Evolutionary conservation across 768 basidiomycete genomes (phyloP), one percentile per base, ranked within the genome.

Genomic region (Mycena crocata): DNA sequence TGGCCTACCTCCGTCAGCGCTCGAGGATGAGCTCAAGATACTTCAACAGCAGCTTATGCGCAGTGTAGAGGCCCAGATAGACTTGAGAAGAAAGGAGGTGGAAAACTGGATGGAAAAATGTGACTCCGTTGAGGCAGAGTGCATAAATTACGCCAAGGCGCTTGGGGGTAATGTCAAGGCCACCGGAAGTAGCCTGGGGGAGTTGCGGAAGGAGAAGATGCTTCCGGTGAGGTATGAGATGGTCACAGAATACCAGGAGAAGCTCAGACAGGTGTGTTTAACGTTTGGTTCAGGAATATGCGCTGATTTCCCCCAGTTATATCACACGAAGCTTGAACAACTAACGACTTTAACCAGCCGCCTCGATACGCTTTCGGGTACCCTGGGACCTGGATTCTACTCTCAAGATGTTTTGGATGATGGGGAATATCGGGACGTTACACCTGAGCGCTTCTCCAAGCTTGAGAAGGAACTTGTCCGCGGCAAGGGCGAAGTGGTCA

Each of bases 401-500:
- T 57, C 83, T 0, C 71, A 74, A 13, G 92, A 94, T 63, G 78
- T 90, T 19, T 71, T 89, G 21, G 85, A 86, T 64, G 67, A 80
- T 5, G 67, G 71, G 45, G 80, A 85, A 7, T 84, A 87, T 72
- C 83, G 86, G 26, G 92, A 96, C 71, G 92, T 95, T 19, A 90
- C 89, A 14, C 90, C 92, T 0, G 94, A 95, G 69, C 86, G 92
- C 15, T 93, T 96, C 73, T 84, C 88, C 49, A 90, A 83, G 71
- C 81, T 96, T 7, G 93, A 96, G 82, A 91, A 93, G 75, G 94
- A 96, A 73, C 85, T 95, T 21, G 89, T 93, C 13, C 84, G 91
- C 57, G 94, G 93, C 14, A 95, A 95, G 77, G 86, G 87, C n/a
- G 95, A 96, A 86, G 85, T 94, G 58, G 92, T 94, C 71, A 73